Evolutionary conservation across 768 basidiomycete genomes (phyloP).

Genomic region (Dioszegia hungarica): DNA sequence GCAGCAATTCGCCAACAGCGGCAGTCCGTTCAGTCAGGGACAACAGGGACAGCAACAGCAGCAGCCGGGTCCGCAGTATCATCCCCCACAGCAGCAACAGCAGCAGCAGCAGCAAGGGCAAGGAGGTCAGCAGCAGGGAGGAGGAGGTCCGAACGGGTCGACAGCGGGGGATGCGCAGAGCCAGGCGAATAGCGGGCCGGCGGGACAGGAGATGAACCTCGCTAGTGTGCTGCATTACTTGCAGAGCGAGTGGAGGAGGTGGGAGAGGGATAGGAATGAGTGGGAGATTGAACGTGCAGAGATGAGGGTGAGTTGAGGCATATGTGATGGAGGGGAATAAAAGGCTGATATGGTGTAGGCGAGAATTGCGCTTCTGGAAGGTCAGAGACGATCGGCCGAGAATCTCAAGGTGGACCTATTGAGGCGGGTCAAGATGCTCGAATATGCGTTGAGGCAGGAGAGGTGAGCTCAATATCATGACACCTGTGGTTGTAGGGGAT

Average conservation of each 20-base stretch:
- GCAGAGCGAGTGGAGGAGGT: slow-evolving; percentile 95
- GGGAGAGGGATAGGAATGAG: slow-evolving; percentile 97
- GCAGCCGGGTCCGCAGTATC: slow-evolving; percentile 22
- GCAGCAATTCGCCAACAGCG: too few relatives aligned
- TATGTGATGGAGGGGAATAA: not conserved
- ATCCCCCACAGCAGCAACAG: slow-evolving; percentile 16
- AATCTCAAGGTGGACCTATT: slow-evolving; percentile 93
- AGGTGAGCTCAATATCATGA: slow-evolving; percentile 59
- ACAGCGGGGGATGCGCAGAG: slow-evolving; percentile 22
- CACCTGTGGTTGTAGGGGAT: not conserved
- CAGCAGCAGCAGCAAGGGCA: slow-evolving; percentile 15
- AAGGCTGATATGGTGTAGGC: slow-evolving; percentile 56
- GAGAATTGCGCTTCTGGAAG: slow-evolving; percentile 92
- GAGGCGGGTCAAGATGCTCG: slow-evolving; percentile 97
- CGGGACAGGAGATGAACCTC: slow-evolving; percentile 67
- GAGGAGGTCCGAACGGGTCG: slow-evolving; percentile 1
- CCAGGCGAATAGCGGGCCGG: slow-evolving; percentile 9
- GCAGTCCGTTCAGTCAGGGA: slow-evolving; percentile 17
- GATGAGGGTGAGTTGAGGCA: slow-evolving; percentile 74
- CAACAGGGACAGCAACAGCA: slow-evolving; percentile 50
- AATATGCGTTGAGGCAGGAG: slow-evolving; percentile 93
- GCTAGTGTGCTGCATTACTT: slow-evolving; percentile 94
- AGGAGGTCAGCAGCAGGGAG: slow-evolving; percentile 4
- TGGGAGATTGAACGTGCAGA: slow-evolving; percentile 99
- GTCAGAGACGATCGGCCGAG: slow-evolving; percentile 93